Base-by-base conservation (phyloP, 2,329 filamentous ascomycete genomes). In the Phyllosticta citribraziliensis region DNA sequence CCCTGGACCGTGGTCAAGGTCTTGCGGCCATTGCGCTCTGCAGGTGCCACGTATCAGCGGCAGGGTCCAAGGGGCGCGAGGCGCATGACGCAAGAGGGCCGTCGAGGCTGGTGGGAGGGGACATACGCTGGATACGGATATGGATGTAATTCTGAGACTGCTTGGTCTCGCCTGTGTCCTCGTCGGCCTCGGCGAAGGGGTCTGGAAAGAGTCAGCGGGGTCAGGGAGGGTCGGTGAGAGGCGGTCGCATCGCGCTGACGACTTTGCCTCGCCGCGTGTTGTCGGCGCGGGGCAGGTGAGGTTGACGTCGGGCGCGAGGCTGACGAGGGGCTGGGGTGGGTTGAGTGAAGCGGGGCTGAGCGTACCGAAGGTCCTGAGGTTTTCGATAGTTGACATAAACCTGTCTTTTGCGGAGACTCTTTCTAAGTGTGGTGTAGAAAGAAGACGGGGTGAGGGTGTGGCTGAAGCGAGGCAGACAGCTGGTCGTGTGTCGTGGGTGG, bases 161-260 rank as follows among this genome's bases (percentile, higher is more conserved):
- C 81, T 94, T 94, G 77, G 86, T 88, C 82, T 96, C 89, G 84
- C 91, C 92, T 79, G 88, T 91, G 79, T 96, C 92, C 88, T 97
- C 93, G 90, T 97, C 94, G 86, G 92, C 94, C 90, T 97, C 94
- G 88, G 94, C 94, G 91, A 99, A 99, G 88, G 94, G 94, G 88
- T 99, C 94, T 47, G 14, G 14, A 47, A 14, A n/a, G 40, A 14
- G 52, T 30, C 52, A 56, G 47, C 50, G 51, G 14, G 5, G 19
- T 25, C 11, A 56, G 25, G 50, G 11, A 5, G 1, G 40, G 3
- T 22, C 5, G 17, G 40, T 3, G 5, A 47, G 40, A 47, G 25
- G 22, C 11, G 8, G 27, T 19, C 40, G 40, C 40, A 8, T 19
- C 40, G 40, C 17, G 17, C 17, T 5, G 40, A 17, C 40, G 17